Base-by-base conservation (phyloP, 202 grass and related monocot species). In the Alloteropsis angusta region DNA sequence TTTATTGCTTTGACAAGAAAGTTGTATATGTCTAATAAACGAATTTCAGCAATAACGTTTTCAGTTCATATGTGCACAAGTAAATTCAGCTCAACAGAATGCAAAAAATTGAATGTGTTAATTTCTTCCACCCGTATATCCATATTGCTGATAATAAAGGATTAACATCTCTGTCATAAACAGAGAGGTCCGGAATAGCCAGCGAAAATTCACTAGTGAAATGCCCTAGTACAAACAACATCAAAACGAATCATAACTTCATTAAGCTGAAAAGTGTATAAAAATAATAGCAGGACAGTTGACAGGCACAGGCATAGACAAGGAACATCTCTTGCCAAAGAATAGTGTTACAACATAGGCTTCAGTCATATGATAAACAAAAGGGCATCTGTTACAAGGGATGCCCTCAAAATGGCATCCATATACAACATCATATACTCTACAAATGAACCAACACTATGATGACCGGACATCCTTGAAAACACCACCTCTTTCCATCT, bases 401-500 rank as follows among this genome's bases (percentile, higher is more conserved):
- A 52, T 73, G 72, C 65, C 77, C 49, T 61, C 72, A 59, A 59
- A 84, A 66, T 66, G 57, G 77, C 77, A 85, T 77, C 71, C 87
- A 85, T 85, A 67, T 85, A 88, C 87, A 88, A 88, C 63, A 84
- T 72, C 45, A 77, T 32, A 79, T 68, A 60, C 39, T 72, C 72
- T 81, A 85, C 72, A 44, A 60, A 70, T 55, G 56, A 54, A 74
- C 62, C 53, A 81, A 59, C 69, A 68, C 78, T 92, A 92, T 15
- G 87, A 90, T 16, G 87, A 90, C 58, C 81, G 90, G 83, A 92
- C 87, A 69, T 98, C 95, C 78, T 94, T 98, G 77, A 98, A 90
- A 65, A 92, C 55, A 37, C 95, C 95, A 43, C 87, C 89, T 32
- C 77, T 88, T 52, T 98, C 95, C 83, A 98, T 87, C 72, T 98